phyloP scores from a whole-genome alignment of 2,329 filamentous ascomycete genomes.

The Aureobasidium sp. region DNA sequence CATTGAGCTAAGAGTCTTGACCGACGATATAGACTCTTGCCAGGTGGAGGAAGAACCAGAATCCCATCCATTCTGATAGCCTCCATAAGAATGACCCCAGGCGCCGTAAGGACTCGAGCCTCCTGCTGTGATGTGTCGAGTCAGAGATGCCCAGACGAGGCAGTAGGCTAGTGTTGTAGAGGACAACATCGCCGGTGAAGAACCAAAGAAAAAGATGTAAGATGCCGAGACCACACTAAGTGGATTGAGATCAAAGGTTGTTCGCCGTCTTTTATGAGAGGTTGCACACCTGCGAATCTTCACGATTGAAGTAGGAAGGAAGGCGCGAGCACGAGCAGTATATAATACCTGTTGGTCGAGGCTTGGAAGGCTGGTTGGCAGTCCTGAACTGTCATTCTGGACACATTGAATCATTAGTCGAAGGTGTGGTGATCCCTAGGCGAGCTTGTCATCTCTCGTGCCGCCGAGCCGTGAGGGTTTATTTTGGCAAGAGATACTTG shows the following conservation, averaged over 20 bases:
- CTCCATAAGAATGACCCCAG: background rate
- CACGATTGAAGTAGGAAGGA: background rate
- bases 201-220: background rate
- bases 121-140: background rate
- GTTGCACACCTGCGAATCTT: constrained; percentile 1
- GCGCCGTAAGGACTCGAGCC: background rate
- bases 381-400: background rate
- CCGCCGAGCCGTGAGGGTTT: background rate
- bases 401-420: background rate
- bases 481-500: background rate
- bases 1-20: background rate
- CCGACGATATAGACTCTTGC: background rate
- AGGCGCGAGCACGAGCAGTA: background rate
- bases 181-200: background rate
- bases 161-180: background rate
- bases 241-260: background rate
- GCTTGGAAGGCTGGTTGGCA: constrained; percentile 1
- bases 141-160: background rate
- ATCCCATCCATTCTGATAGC: background rate
- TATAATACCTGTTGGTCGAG: constrained; percentile 2
- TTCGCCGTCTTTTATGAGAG: background rate
- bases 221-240: constrained; percentile 7
- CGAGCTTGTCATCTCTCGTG: constrained; percentile 1
- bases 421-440: background rate
- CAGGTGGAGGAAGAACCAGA: background rate